Percentiles rank a stretch among this genome's conserved stretches.
These are phyloP conservation scores for Ophiocytium majus DNA, from an alignment of 352 stramenopile species.

Conservation along the genomic window DNA sequence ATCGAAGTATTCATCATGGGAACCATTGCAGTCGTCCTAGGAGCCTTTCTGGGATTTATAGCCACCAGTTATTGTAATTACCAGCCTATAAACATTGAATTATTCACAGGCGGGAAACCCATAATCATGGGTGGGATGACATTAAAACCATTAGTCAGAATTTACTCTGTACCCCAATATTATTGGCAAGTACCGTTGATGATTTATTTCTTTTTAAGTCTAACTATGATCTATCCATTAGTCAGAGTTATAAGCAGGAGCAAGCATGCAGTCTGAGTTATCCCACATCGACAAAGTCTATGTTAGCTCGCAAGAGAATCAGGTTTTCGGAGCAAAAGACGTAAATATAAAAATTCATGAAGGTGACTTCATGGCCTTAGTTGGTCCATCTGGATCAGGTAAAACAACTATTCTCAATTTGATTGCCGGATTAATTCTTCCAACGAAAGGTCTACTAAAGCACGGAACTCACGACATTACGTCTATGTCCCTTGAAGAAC, in stretches of 20 bases:
- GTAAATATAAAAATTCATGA: not conserved
- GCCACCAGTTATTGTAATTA: not conserved
- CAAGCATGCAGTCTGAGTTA: constrained; percentile 7
- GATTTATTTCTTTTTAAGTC: not conserved
- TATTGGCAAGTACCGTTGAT: constrained; percentile 14
- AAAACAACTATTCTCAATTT: constrained; percentile 17
- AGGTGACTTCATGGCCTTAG: constrained; percentile 7
- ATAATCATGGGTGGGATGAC: constrained; percentile 14
- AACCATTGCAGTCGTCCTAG: not conserved
- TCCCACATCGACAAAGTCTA: not conserved
- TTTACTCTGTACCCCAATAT: not conserved
- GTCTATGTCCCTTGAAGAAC: constrained; percentile 1
- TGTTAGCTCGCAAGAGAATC: not conserved
- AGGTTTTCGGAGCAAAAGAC: not conserved
- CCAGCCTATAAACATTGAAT: not conserved
- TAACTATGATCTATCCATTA: constrained; percentile 3
- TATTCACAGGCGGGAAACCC: not conserved
- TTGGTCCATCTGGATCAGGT: not conserved
- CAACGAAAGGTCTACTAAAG: not conserved
- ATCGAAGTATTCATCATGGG: constrained; percentile 6
- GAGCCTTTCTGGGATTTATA: not conserved
- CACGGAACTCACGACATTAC: not conserved
- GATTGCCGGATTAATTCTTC: not conserved
- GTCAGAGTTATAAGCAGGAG: not conserved
- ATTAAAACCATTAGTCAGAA: not conserved